phyloP scores from a whole-genome alignment of 192 early-diverging fungal species.

The Podila minutissima region DNA sequence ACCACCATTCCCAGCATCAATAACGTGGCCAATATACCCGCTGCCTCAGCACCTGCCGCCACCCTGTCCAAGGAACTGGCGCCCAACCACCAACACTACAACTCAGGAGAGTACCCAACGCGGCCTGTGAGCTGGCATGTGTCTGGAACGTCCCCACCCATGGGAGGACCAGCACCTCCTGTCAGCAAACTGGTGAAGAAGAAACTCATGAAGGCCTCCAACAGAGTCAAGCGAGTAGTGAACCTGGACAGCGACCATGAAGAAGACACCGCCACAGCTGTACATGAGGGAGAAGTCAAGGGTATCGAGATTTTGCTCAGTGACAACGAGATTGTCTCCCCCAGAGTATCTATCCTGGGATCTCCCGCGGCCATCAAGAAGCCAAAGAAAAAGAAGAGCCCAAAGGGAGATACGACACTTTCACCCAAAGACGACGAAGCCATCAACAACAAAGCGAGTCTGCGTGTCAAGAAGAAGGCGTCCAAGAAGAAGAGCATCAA shows the following conservation, averaged over 20 bases:
- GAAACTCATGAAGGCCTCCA: slow-evolving; percentile 32
- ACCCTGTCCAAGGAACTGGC: slow-evolving; percentile 19
- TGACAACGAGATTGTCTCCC: neutral
- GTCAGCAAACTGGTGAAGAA: slow-evolving; percentile 33
- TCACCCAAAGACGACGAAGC: neutral
- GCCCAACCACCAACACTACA: neutral
- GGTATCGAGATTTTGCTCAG: neutral
- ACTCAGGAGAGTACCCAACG: neutral
- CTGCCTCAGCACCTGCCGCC: slow-evolving; percentile 13
- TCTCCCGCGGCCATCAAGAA: slow-evolving; percentile 21
- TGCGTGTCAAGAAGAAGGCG: slow-evolving; percentile 16
- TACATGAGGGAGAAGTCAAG: neutral
- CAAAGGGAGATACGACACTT: neutral
- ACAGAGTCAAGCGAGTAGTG: slow-evolving; percentile 30
- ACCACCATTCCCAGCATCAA: slow-evolving; percentile 22
- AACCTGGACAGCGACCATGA: slow-evolving; percentile 49
- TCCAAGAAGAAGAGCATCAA: neutral
- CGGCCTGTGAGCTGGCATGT: slow-evolving; percentile 20
- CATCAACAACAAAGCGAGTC: slow-evolving; percentile 3
- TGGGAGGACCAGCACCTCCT: neutral
- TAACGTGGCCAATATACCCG: slow-evolving; percentile 40
- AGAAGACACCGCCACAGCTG: neutral
- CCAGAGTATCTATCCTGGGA: slow-evolving; percentile 8
- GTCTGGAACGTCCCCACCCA: neutral
- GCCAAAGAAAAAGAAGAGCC: slow-evolving; percentile 25